Evolutionary conservation across 495 filamentous ascomycete species (phyloP), one percentile per base, ranked within the genome.

Genomic region (Penicillium arizonense): DNA sequence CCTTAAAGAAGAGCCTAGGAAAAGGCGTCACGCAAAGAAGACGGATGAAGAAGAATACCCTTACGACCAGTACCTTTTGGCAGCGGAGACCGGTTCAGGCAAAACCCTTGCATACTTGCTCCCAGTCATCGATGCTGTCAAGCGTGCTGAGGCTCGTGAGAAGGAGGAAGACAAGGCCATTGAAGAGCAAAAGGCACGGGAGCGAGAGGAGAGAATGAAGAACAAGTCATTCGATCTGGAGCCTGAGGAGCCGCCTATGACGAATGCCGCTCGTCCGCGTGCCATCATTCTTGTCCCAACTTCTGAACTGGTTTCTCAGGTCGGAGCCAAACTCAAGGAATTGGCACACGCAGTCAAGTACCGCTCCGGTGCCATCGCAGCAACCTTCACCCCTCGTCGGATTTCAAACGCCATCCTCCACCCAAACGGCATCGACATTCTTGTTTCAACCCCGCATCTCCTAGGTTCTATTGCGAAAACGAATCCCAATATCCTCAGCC

Each of bases 21-120:
- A 55, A 53, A 65, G 57, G 44, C 69, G 63, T 16, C 50, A 59
- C 37, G 36, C 57, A n/a, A 37, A 61, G 38, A 68, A 59, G 26
- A 28, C 41, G 30, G 53, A 68, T 2, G 67, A 70, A 21, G 53
- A 69, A 45, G 65, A 69, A 9, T 55, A 67, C 20, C 69, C 75
- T n/a, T 81, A 80, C 56, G 76, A 86, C 50, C 85, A 93, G 56
- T 96, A 88, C 62, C 81, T 98, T 10, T 77, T 98, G 14, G 94
- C 95, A 1, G 94, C 95, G 10, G 94, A 98, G 73, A 98, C 94
- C 2, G 94, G 94, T 9, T 97, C 94, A 2, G 94, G 94, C 47
- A 98, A 98, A 72, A 98, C 94, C 2, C 74, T 98, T 55, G 88
- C 94, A 24, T 98, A 98, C 62, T 70, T 96, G 21, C 63, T 96